Percentiles rank a stretch among this genome's conserved stretches.
phyloP scores from a whole-genome alignment of 2,329 filamentous ascomycete genomes.

The Aureobasidium mangrovei region DNA sequence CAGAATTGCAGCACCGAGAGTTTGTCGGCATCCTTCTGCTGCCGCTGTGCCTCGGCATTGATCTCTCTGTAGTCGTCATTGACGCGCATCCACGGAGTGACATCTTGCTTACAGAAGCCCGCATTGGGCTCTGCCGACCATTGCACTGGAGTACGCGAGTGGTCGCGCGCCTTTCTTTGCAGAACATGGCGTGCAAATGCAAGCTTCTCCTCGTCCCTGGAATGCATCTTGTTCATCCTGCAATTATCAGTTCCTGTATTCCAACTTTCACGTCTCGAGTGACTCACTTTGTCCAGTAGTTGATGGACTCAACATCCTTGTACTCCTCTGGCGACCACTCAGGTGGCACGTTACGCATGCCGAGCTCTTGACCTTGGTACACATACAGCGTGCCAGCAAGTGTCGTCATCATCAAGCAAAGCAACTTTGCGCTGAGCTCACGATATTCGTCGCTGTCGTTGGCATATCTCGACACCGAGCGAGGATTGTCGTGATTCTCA shows the following conservation, averaged over 20 bases:
- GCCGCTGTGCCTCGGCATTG: slow-evolving; percentile 49
- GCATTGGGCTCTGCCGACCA: slow-evolving; percentile 50
- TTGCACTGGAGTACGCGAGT: slow-evolving; percentile 60
- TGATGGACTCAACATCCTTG: slow-evolving; percentile 47
- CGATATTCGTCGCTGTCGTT: slow-evolving; percentile 39
- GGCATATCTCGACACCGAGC: slow-evolving; percentile 41
- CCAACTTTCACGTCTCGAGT: background rate
- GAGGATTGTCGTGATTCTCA: slow-evolving; percentile 40
- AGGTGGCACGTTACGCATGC: slow-evolving; percentile 41
- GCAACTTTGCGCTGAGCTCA: slow-evolving; percentile 39
- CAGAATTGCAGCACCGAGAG: slow-evolving; percentile 52
- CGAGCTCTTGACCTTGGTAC: slow-evolving; percentile 44
- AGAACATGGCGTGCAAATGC: slow-evolving; percentile 44
- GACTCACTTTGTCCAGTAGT: slow-evolving; percentile 42
- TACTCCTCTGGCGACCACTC: slow-evolving; percentile 39
- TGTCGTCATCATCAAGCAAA: slow-evolving; percentile 29
- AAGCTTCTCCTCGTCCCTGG: slow-evolving; percentile 29
- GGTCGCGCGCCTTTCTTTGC: slow-evolving; percentile 50
- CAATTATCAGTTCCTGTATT: background rate
- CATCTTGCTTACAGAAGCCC: slow-evolving; percentile 49
- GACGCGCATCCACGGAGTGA: slow-evolving; percentile 50
- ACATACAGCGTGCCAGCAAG: slow-evolving; percentile 43
- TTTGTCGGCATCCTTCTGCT: slow-evolving; percentile 20
- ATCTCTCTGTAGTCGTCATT: slow-evolving; percentile 46
- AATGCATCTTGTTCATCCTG: slow-evolving; percentile 31